Base-by-base conservation (phyloP, 2,329 filamentous ascomycete genomes). In the Fusarium citri region DNA sequence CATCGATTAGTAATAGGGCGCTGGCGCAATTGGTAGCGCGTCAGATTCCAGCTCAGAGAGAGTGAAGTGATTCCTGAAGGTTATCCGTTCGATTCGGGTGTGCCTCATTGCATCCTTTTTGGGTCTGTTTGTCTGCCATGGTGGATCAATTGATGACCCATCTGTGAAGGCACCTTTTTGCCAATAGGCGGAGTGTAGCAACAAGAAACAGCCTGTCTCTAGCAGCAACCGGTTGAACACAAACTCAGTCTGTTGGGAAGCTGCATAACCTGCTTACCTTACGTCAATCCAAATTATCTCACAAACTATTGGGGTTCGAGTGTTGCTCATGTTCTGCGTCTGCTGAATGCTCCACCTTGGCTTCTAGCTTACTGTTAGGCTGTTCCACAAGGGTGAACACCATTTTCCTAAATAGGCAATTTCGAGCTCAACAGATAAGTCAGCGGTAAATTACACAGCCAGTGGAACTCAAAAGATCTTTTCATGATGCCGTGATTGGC, bases 391-490 rank as follows among this genome's bases (percentile, higher is more conserved):
- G 8, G 4, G 15, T 8, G 22, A 42, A 34, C 30, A 64, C 61
- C 59, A 58, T 64, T 64, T 58, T 16, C 61, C 59, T 5, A 64
- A 64, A n/a, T 16, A 58, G 59, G 59, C 22, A 58, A 64, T 64
- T 64, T 37, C 25, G 6, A 18, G 14, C 43, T 40, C 31, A 42
- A 42, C 57, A 62, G 22, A 25, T 20, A 3, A 25, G 42, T 45
- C 42, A 37, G 34, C 34, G 18, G 34, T 37, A 37, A 37, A 37
- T 37, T 37, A 3, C 18, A 37, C 34, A n/a, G 10, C 34, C 10
- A 7, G 34, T 37, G 34, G 34, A 37, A 37, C 34, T 37, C 34
- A 10, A 10, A 12, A n/a, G 0, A n/a, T 10, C 34, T 37, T 18
- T 37, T 37, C 7, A 11, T 37, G 10, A 12, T 37, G 10, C 10